These are phyloP conservation scores for Cucurbita pepo DNA, from an alignment of 306 rosid genomes.

Conservation along the genomic window DNA sequence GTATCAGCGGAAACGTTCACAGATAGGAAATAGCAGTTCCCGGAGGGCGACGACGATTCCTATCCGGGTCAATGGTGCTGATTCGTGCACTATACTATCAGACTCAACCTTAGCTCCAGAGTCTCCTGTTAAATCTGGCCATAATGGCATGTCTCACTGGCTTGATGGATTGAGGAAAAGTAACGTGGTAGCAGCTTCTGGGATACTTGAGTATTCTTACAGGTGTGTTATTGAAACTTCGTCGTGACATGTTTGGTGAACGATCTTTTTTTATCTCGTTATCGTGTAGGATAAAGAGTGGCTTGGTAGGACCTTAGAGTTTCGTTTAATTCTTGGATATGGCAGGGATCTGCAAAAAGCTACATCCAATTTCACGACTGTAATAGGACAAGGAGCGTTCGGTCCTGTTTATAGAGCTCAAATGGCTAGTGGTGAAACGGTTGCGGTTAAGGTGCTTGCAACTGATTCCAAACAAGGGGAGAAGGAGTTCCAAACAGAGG, in stretches of 20 bases:
- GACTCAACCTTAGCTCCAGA: constrained; percentile 91
- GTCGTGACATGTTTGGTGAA: background rate
- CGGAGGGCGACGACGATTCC: constrained; percentile 75
- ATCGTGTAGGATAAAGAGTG: background rate
- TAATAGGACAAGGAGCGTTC: constrained; percentile 93
- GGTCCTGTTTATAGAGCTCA: constrained; percentile 98
- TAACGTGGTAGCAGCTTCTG: constrained; percentile 68
- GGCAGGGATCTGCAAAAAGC: constrained; percentile 92
- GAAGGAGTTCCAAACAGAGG: constrained; percentile 96
- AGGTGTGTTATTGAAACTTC: constrained; percentile 33
- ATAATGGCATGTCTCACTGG: constrained; percentile 48
- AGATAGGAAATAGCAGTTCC: constrained; percentile 96
- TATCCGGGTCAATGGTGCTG: constrained; percentile 80
- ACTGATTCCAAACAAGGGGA: constrained; percentile 96
- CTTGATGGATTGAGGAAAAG: constrained; percentile 73
- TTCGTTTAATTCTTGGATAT: background rate
- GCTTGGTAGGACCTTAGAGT: background rate
- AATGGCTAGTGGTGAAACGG: constrained; percentile 77
- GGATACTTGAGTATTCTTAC: constrained; percentile 84
- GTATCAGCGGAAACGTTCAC: constrained; percentile 67
- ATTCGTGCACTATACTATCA: constrained; percentile 55
- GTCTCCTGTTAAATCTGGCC: constrained; percentile 78
- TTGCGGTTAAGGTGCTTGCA: constrained; percentile 95
- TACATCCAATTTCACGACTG: constrained; percentile 80
- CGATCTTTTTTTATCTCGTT: background rate